These are phyloP conservation scores for Boletus speciosus DNA, from an alignment of 768 basidiomycete genomes.

Conservation along the genomic window DNA sequence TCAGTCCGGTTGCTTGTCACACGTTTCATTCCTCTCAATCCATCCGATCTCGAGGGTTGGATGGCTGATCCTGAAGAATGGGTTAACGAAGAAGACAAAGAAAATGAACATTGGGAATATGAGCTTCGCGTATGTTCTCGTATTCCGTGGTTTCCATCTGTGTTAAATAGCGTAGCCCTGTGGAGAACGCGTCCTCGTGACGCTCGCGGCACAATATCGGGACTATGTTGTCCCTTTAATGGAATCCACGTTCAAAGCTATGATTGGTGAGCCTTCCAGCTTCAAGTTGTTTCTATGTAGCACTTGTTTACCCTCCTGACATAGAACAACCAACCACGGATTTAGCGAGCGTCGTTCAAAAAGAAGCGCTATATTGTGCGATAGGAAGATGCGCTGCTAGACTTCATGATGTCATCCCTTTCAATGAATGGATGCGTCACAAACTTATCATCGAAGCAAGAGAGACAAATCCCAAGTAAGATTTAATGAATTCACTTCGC, in stretches of 20 bases:
- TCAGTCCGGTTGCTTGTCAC: constrained; percentile 75
- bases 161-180: constrained; percentile 59
- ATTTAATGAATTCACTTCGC: neutral
- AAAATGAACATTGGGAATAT: constrained; percentile 90
- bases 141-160: neutral
- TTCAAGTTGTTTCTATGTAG: neutral
- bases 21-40: constrained; percentile 80
- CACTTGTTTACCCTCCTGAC: neutral
- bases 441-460: constrained; percentile 58
- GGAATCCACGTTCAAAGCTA: constrained; percentile 51
- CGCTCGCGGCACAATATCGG: constrained; percentile 66
- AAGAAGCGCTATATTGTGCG: constrained; percentile 86
- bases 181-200: constrained; percentile 88
- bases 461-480: constrained; percentile 57
- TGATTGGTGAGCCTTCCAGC: constrained; percentile 45
- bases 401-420: constrained; percentile 61
- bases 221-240: constrained; percentile 69
- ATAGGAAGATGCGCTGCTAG: constrained; percentile 75
- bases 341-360: constrained; percentile 63
- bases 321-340: constrained; percentile 47
- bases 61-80: constrained; percentile 91
- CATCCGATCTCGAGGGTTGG: constrained; percentile 80
- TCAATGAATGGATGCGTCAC: constrained; percentile 64
- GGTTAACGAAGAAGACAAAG: constrained; percentile 85
- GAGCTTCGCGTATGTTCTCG: constrained; percentile 71